These are phyloP conservation scores for Colletotrichum higginsianum DNA, from an alignment of 2,329 filamentous ascomycete species.

Conservation along the genomic window DNA sequence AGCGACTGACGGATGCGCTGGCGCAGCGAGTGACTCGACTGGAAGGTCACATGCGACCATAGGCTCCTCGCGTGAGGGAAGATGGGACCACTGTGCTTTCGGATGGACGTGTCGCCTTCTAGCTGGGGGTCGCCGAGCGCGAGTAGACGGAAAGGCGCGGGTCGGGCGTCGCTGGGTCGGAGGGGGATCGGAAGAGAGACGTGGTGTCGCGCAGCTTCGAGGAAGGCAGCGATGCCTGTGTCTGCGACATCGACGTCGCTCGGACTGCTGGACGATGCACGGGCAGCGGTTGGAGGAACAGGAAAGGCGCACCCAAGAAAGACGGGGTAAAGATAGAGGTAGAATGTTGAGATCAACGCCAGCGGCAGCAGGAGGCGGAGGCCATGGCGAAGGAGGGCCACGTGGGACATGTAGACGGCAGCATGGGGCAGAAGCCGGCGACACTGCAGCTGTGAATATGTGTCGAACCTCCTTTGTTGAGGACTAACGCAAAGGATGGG, in stretches of 20 bases:
- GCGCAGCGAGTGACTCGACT: constrained; percentile 63
- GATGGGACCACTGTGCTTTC: constrained; percentile 66
- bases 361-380: constrained; percentile 73
- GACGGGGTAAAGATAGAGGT: constrained; percentile 90
- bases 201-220: constrained; percentile 56
- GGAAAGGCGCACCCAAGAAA: constrained; percentile 88
- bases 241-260: constrained; percentile 37
- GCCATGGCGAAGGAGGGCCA: constrained; percentile 69
- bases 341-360: constrained; percentile 78
- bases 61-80: constrained; percentile 69
- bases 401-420: constrained; percentile 65
- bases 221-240: constrained; percentile 50
- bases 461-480: constrained; percentile 20
- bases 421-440: constrained; percentile 35
- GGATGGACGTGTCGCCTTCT: constrained; percentile 90
- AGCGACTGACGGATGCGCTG: constrained; percentile 66
- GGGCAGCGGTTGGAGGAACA: constrained; percentile 54
- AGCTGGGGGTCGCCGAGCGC: constrained; percentile 93
- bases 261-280: constrained; percentile 28
- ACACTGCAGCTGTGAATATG: constrained; percentile 33
- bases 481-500: background rate
- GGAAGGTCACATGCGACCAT: constrained; percentile 63
- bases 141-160: constrained; percentile 87
- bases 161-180: constrained; percentile 48
- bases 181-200: constrained; percentile 42